phyloP scores from a whole-genome alignment of 441 rosid species.

The Pelargonium myrrhifolium region DNA sequence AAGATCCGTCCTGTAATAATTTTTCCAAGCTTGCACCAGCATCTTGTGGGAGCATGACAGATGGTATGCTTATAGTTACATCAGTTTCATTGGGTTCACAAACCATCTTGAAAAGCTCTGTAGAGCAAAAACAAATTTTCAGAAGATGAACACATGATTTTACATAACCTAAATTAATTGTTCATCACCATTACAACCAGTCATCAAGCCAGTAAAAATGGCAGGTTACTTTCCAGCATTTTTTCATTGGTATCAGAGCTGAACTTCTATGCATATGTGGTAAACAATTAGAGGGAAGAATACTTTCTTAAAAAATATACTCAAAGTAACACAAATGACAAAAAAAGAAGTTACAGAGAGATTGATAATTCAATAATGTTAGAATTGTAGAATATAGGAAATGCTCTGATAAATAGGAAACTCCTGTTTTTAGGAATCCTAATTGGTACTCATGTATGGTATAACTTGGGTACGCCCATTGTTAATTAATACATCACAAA shows the following conservation, averaged over 20 bases:
- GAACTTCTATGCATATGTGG: background rate
- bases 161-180: background rate
- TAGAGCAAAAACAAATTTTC: conserved; percentile 9
- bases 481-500: too few relatives aligned
- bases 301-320: background rate
- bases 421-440: too few relatives aligned
- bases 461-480: too few relatives aligned
- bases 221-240: background rate
- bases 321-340: background rate
- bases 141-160: background rate
- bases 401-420: too few relatives aligned
- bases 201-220: background rate
- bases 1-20: conserved; percentile 13
- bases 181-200: background rate
- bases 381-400: too few relatives aligned
- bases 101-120: conserved; percentile 65
- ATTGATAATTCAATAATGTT: too few relatives aligned
- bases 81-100: conserved; percentile 42
- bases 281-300: background rate
- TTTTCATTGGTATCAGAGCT: background rate
- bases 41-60: conserved; percentile 60
- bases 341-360: background rate
- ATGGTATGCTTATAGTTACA: conserved; percentile 39
- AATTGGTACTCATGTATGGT: too few relatives aligned
- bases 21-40: conserved; percentile 39